A percentile compares a stretch with the other conserved stretches of the same genome.
Evolutionary conservation across 257 asterid species (phyloP).

Genomic region (Vinca minor): DNA sequence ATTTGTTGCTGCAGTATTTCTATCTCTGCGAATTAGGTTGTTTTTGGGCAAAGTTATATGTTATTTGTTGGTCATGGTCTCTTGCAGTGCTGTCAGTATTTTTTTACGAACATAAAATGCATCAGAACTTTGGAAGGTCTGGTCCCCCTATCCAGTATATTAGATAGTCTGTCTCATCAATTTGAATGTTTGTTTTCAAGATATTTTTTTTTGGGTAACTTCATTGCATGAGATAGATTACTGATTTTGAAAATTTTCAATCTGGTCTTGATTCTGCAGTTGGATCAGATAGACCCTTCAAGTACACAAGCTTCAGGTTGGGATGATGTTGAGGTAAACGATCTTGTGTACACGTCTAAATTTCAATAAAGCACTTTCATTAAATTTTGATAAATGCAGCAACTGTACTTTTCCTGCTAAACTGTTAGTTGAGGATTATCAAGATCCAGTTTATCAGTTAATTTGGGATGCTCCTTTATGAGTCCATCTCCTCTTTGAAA

Average conservation of each 20-base stretch:
- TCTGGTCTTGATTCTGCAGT: slow-evolving; percentile 30
- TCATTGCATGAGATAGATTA: neutral
- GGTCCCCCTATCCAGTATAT: neutral
- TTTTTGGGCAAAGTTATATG: too few relatives aligned
- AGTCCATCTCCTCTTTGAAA: neutral
- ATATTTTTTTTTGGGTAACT: neutral
- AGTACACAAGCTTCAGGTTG: slow-evolving; percentile 38
- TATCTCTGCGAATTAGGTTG: neutral
- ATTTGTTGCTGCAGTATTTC: neutral
- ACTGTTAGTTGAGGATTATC: neutral
- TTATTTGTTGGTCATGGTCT: too few relatives aligned
- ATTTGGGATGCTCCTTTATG: neutral
- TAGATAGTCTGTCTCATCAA: too few relatives aligned
- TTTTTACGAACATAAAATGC: too few relatives aligned
- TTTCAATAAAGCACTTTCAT: neutral
- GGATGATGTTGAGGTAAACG: slow-evolving; percentile 43
- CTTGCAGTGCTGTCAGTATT: too few relatives aligned
- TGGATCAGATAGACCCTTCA: slow-evolving; percentile 50
- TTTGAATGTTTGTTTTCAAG: neutral
- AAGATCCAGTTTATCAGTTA: neutral
- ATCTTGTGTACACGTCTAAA: neutral
- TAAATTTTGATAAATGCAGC: neutral
- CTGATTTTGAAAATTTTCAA: slow-evolving; percentile 5
- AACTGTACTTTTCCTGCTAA: neutral
- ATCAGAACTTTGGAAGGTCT: neutral